These are phyloP conservation scores for Pichia nanzhaoensis DNA, from an alignment of 805 yeast genomes.

Conservation along the genomic window DNA sequence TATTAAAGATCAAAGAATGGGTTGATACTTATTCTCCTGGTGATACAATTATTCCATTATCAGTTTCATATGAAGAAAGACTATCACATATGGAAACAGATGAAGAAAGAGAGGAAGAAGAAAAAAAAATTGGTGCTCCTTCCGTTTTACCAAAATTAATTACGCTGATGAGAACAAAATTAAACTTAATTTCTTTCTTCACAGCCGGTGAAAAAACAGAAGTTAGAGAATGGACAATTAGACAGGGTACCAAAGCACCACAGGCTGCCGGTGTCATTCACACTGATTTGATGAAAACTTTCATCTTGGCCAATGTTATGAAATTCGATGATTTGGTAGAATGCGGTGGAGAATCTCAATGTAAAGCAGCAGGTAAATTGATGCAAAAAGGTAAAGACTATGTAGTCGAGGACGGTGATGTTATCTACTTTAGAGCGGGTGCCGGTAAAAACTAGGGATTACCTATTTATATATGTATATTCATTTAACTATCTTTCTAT, in stretches of 20 bases:
- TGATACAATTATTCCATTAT: constrained; percentile 84
- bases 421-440: constrained; percentile 65
- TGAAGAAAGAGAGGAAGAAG: constrained; percentile 31
- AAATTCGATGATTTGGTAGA: constrained; percentile 56
- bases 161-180: constrained; percentile 54
- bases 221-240: constrained; percentile 84
- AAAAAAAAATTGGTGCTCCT: constrained; percentile 31
- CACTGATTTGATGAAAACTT: constrained; percentile 75
- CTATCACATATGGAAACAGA: constrained; percentile 82
- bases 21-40: constrained; percentile 58
- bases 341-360: constrained; percentile 43
- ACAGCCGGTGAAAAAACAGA: constrained; percentile 77
- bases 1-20: constrained; percentile 55
- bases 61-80: constrained; percentile 88
- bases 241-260: constrained; percentile 71
- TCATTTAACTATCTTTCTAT: not conserved
- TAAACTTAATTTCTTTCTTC: constrained; percentile 73
- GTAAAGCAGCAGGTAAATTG: constrained; percentile 54
- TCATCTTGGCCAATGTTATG: constrained; percentile 69
- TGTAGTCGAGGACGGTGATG: constrained; percentile 78
- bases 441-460: constrained; percentile 44
- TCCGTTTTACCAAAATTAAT: constrained; percentile 62
- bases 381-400: constrained; percentile 71
- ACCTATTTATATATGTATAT: not conserved
- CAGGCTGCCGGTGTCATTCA: constrained; percentile 90